Percentiles rank a stretch among this genome's conserved stretches.
Evolutionary conservation across 257 asterid species (phyloP).

Genomic region (Solanum sitiens): DNA sequence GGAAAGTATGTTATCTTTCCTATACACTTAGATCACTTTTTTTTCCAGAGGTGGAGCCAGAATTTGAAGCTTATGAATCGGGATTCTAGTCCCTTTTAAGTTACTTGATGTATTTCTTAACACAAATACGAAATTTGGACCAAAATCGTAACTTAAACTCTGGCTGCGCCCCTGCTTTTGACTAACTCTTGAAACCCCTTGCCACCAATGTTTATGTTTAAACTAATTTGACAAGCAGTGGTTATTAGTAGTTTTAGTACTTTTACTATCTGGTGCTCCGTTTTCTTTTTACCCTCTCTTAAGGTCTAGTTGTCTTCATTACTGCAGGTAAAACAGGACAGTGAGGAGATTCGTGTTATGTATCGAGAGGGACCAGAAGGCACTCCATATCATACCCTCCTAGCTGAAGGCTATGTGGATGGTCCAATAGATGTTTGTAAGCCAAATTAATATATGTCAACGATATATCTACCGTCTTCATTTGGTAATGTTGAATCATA

Average conservation of each 20-base stretch:
- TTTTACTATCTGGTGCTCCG: not conserved
- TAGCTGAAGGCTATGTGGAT: slow-evolving; percentile 85
- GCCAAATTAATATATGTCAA: slow-evolving; percentile 12
- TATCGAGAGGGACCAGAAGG: slow-evolving; percentile 88
- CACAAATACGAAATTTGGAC: not conserved
- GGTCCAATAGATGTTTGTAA: slow-evolving; percentile 93
- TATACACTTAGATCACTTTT: not conserved
- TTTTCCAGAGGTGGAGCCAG: not conserved
- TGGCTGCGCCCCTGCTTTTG: not conserved
- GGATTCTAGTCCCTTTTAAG: not conserved
- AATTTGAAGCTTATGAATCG: not conserved
- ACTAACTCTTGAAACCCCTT: not conserved
- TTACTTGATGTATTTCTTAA: not conserved
- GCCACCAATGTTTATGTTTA: not conserved
- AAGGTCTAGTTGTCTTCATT: not conserved
- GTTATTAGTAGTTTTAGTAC: not conserved
- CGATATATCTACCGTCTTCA: not conserved
- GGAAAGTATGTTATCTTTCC: slow-evolving; percentile 52
- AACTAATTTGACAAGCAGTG: not conserved
- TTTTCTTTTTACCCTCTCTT: not conserved
- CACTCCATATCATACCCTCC: slow-evolving; percentile 71
- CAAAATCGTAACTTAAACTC: not conserved
- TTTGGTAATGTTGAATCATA: not conserved
- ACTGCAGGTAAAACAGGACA: slow-evolving; percentile 63
- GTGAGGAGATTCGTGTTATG: slow-evolving; percentile 85